Base-by-base conservation (phyloP, 2,329 filamentous ascomycete species). In the Pestalotiopsis sp. region DNA sequence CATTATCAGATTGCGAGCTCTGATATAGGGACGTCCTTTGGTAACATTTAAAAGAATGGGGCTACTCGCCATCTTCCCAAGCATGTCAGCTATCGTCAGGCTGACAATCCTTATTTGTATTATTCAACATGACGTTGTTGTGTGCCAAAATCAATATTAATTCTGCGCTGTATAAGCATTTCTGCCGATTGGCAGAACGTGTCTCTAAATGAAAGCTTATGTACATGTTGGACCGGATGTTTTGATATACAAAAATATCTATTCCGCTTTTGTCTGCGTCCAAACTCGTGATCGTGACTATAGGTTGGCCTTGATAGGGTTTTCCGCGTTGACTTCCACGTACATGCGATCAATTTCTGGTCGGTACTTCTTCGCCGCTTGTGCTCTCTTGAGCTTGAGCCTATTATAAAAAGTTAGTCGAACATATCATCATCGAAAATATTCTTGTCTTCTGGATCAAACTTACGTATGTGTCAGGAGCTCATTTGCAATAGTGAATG, bases 401-500 rank as follows among this genome's bases (percentile, higher is more conserved):
- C 87, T 90, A 64, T 69, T 12, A 14, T n/a, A 13, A 52, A 9
- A 14, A 65, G 69, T 71, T 49, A 71, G 66, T 49, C 17, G 3
- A 39, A 23, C 27, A 20, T 31, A 7, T 23, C 36, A 4, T 27
- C 65, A 31, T 27, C 67, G 57, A 27, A 4, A 58, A 45, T 39
- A 45, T 17, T 36, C 17, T 45, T 57, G 72, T 11, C 27, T 69
- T 56, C 6, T 17, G 23, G 25, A 56, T 36, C 11, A 52, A 76
- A 89, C 92, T 90, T 88, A 95, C 93, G 94, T 97, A 25, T 94
- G 93, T 23, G 93, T 96, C 78, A 95, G 83, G 64, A 98, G 85
- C 81, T 97, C 93, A 78, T 99, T 99, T 65, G 97, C 95, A 72
- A 98, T 90, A 1, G 90, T 93, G 76, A 99, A 98, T 1, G 96